phyloP scores from a whole-genome alignment of 495 filamentous ascomycete species.

The Clavariopsis aquatica region DNA sequence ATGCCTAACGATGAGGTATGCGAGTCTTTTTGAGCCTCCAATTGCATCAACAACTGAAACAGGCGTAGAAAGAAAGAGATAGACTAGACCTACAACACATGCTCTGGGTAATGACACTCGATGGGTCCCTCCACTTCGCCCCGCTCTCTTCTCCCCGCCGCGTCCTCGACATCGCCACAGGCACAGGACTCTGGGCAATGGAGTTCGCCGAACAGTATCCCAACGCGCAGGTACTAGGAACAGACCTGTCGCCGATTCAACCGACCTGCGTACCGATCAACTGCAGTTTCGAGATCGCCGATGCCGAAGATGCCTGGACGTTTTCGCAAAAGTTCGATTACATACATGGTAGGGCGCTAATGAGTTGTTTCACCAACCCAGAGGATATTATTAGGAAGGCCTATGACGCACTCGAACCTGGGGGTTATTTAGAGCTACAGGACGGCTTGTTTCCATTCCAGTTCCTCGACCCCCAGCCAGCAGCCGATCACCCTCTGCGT shows the following conservation, averaged over 20 bases:
- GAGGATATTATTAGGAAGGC: slow-evolving; percentile 13
- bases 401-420: slow-evolving; percentile 17
- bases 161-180: slow-evolving; percentile 33
- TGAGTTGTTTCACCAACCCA: slow-evolving; percentile 17
- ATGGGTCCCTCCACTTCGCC: slow-evolving; percentile 57
- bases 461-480: slow-evolving; percentile 3
- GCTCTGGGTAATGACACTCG: slow-evolving; percentile 55
- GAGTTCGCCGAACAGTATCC: slow-evolving; percentile 31
- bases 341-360: slow-evolving; percentile 30
- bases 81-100: slow-evolving; percentile 64
- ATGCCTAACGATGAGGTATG: slow-evolving; percentile 25
- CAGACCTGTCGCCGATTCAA: slow-evolving; percentile 31
- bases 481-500: background rate
- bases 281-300: slow-evolving; percentile 29
- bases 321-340: slow-evolving; percentile 26
- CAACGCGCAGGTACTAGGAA: slow-evolving; percentile 22
- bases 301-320: slow-evolving; percentile 27
- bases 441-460: slow-evolving; percentile 19
- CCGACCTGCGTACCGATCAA: slow-evolving; percentile 31
- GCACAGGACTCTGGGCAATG: slow-evolving; percentile 34
- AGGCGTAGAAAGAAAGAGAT: slow-evolving; percentile 28
- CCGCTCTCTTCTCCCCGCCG: slow-evolving; percentile 39
- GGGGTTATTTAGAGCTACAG: slow-evolving; percentile 31
- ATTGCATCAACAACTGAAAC: no score
- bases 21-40: no score